Base-by-base conservation (phyloP, 1,139 yeast species). In the Yamadazyma atmosphaerica region DNA sequence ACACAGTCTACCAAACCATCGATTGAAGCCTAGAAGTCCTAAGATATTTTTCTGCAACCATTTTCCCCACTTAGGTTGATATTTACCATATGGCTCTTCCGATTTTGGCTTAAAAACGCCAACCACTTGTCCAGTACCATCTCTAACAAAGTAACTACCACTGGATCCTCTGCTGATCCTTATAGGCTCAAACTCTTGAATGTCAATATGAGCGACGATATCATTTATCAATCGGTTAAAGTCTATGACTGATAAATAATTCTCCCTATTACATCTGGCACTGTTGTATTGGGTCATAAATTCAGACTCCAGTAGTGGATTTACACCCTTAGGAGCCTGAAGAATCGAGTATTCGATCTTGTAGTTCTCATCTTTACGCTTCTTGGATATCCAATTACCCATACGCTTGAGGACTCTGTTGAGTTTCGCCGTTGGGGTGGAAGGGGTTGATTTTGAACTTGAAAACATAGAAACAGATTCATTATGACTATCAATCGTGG, bases 91-190 rank as follows among this genome's bases (percentile, higher is more conserved):
- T 0, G 90, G 92, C 49, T 84, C 90, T 57, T 84, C 92, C 57
- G 83, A 88, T 53, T 83, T 83, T 5, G 92, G 92, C 54, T 84
- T 84, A 65, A 84, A 84, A 2, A 84, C 81, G 0, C 83, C 90
- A 4, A 72, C 73, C 32, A 48, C 57, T 28, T 46, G 43, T 13
- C 32, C 30, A 5, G n/a, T 21, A 4, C 23, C 11, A 19, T 29
- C 39, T 5, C 33, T 31, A 3, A 83, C 65, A 54, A 83, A 84
- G 52, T 84, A 84, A 40, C 86, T 79, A 1, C 92, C 90, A 1
- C 87, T 80, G 3, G 87, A 80, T 0, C 92, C 92, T 17, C 78
- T 73, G 8, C 79, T 55, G 4, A 83, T 83, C 40, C 86, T 60
- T 36, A 62, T 55, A 0, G 90, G 87, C 16, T 60, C 60, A 4